Evolutionary conservation across 495 filamentous ascomycete species (phyloP).

Genomic region (Penicillium diatomitis): DNA sequence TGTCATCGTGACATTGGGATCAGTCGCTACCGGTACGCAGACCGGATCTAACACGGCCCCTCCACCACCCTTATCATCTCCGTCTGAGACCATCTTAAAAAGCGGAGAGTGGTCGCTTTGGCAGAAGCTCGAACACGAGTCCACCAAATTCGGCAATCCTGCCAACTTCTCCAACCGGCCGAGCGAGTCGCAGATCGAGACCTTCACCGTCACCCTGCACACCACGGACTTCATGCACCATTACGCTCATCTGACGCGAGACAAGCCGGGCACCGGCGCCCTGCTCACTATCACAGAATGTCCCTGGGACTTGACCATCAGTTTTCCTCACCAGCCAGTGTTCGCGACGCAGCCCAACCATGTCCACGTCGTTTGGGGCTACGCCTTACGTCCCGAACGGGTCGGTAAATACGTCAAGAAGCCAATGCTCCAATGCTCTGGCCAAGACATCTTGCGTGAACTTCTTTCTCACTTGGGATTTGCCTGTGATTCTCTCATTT

Average conservation of each 20-base stretch:
- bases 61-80: not conserved
- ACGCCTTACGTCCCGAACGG: slow-evolving; percentile 24
- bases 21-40: not conserved
- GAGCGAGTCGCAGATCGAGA: slow-evolving; percentile 26
- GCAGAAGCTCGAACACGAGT: slow-evolving; percentile 17
- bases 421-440: slow-evolving; percentile 31
- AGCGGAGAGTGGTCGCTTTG: slow-evolving; percentile 19
- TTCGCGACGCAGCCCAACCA: slow-evolving; percentile 24
- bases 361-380: slow-evolving; percentile 31
- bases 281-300: not conserved
- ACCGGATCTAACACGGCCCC: not conserved
- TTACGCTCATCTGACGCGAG: not conserved
- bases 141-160: slow-evolving; percentile 29
- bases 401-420: slow-evolving; percentile 30
- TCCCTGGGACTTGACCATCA: not conserved
- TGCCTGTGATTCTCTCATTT: slow-evolving; percentile 10
- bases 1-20: slow-evolving; percentile 1
- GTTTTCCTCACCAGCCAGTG: slow-evolving; percentile 23
- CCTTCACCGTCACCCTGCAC: slow-evolving; percentile 33
- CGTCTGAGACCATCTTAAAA: not conserved
- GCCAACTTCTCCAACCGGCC: slow-evolving; percentile 30
- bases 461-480: slow-evolving; percentile 25
- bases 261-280: not conserved
- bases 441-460: slow-evolving; percentile 31
- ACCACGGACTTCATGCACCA: slow-evolving; percentile 19